A percentile compares a stretch with the other conserved stretches of the same genome.
These are phyloP conservation scores for Fusarium sp. DNA, from an alignment of 2,329 filamentous ascomycete genomes.

Conservation along the genomic window DNA sequence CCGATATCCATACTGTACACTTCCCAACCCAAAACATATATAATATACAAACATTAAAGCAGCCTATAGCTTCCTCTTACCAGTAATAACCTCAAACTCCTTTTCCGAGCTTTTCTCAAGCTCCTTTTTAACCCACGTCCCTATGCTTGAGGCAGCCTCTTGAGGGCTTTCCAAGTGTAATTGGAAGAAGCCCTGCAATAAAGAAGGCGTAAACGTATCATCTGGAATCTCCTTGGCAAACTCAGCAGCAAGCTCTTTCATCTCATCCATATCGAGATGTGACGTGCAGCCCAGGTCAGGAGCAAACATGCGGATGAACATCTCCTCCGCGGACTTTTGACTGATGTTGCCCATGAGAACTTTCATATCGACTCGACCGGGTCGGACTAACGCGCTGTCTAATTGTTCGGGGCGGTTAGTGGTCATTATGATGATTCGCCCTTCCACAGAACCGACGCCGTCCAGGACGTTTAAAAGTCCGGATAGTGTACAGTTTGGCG, in stretches of 20 bases:
- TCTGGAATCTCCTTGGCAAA: conserved; percentile 68
- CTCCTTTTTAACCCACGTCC: conserved; percentile 55
- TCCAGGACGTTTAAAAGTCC: conserved; percentile 78
- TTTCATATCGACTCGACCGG: conserved; percentile 75
- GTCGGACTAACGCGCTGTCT: conserved; percentile 73
- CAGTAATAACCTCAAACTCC: conserved; percentile 50
- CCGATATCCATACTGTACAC: not conserved
- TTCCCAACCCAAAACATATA: not conserved
- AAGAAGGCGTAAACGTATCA: conserved; percentile 62
- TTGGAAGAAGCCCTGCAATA: conserved; percentile 64
- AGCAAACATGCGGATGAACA: conserved; percentile 63
- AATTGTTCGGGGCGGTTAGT: conserved; percentile 76
- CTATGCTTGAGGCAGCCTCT: conserved; percentile 53
- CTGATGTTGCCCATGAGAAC: conserved; percentile 68
- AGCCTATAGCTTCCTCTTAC: conserved; percentile 27
- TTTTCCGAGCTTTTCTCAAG: conserved; percentile 47
- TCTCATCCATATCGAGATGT: conserved; percentile 47
- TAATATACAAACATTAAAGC: conserved; percentile 2
- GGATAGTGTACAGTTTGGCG: conserved; percentile 65
- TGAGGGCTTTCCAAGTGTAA: conserved; percentile 57
- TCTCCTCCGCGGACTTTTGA: conserved; percentile 58
- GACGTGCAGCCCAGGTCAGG: conserved; percentile 50
- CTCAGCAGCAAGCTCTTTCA: conserved; percentile 62
- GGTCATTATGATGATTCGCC: conserved; percentile 80
- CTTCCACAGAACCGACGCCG: conserved; percentile 77